phyloP scores from a whole-genome alignment of 75 land plant species.

The Pinus tabuliformis region DNA sequence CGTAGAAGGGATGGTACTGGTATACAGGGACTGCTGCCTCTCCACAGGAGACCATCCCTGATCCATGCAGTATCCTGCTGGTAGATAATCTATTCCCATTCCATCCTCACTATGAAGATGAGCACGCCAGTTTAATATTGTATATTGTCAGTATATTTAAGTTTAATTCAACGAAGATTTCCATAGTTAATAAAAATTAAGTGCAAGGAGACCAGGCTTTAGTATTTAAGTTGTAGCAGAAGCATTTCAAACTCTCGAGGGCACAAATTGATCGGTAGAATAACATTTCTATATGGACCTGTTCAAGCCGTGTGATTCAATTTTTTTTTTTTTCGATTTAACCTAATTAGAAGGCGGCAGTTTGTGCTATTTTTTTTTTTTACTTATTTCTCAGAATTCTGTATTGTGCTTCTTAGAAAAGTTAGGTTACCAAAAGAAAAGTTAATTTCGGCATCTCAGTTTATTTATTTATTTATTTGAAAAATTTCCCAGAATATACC shows the following conservation, averaged over 20 bases:
- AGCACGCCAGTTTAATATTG: background rate
- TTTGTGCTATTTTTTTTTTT: no score
- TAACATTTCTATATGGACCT: background rate
- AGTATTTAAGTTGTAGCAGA: background rate
- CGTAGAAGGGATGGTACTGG: background rate
- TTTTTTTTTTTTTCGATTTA: background rate
- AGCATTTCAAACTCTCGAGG: background rate
- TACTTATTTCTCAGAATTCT: background rate
- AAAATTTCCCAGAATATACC: no score
- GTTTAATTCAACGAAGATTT: background rate
- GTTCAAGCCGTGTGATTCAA: no score
- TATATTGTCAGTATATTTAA: background rate
- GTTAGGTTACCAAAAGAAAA: no score
- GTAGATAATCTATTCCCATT: background rate
- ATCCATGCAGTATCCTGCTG: background rate
- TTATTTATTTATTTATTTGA: no score
- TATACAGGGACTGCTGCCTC: constrained; percentile 3
- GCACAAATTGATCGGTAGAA: background rate
- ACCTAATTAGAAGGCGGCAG: background rate
- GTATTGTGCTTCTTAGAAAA: background rate
- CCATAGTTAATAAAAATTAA: no score
- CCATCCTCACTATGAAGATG: background rate
- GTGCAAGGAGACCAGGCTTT: background rate
- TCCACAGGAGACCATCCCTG: background rate
- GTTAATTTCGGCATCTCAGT: background rate